A percentile compares a stretch with the other conserved stretches of the same genome.
Conservation (phyloP, 805 yeast species). For the Lipomyces chichibuensis region DNA sequence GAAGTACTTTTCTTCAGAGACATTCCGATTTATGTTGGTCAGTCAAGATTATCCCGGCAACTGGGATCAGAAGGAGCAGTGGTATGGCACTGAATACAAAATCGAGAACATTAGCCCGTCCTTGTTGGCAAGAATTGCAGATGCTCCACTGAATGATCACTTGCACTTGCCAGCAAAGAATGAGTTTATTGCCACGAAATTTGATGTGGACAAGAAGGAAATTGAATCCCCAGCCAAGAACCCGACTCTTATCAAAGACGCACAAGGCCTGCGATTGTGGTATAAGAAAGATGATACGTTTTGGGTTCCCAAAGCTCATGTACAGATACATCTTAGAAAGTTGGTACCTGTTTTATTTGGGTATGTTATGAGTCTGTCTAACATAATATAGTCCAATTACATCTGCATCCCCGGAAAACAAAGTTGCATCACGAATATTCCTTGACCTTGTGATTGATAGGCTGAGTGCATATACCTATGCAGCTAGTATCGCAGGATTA, state of each 20-base stretch:
- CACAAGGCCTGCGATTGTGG: constrained; percentile 68
- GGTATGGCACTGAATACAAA: constrained; percentile 89
- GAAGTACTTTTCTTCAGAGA: constrained; percentile 56
- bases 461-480: constrained; percentile 74
- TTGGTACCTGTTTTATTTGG: constrained; percentile 35
- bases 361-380: neutral
- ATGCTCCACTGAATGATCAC: constrained; percentile 40
- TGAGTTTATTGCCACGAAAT: constrained; percentile 79
- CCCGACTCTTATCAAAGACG: constrained; percentile 64
- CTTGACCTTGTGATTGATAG: constrained; percentile 75
- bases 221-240: constrained; percentile 49
- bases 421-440: constrained; percentile 62
- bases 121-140: constrained; percentile 46
- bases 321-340: constrained; percentile 62
- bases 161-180: constrained; percentile 73
- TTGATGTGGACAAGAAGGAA: constrained; percentile 57
- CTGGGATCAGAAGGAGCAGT: constrained; percentile 61
- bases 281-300: constrained; percentile 87
- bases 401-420: constrained; percentile 59
- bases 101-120: constrained; percentile 51
- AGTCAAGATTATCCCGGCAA: constrained; percentile 55
- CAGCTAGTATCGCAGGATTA: constrained; percentile 82
- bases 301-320: constrained; percentile 82
- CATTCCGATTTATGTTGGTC: constrained; percentile 61
- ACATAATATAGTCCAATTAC: constrained; percentile 53